Evolutionary conservation across 176 grass and related monocot species (phyloP).

Genomic region (Paspalum notatum): DNA sequence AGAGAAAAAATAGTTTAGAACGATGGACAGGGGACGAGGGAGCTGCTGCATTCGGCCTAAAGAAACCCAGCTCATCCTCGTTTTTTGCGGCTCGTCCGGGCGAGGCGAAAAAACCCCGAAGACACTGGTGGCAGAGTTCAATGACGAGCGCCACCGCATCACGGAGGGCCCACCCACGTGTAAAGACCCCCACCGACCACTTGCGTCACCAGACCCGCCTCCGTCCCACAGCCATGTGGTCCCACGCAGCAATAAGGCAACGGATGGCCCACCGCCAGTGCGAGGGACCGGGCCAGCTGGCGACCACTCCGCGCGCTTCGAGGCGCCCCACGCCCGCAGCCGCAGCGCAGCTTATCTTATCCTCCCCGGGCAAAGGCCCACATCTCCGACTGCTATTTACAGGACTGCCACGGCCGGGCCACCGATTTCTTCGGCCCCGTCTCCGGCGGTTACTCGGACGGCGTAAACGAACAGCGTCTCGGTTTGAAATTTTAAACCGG

Average conservation of each 20-base stretch:
- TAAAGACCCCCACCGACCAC: constrained; percentile 24
- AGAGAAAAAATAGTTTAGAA: no score
- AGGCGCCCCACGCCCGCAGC: neutral
- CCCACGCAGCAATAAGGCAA: neutral
- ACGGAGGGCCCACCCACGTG: constrained; percentile 47
- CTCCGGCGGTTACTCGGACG: neutral
- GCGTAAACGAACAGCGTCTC: neutral
- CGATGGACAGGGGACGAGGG: no score
- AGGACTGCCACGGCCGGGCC: constrained; percentile 19
- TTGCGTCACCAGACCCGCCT: no score
- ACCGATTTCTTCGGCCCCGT: constrained; percentile 5
- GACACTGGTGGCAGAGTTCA: constrained; percentile 37
- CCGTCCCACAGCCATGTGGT: constrained; percentile 32
- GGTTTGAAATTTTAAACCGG: constrained; percentile 11
- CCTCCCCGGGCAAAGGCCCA: neutral
- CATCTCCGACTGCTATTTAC: neutral
- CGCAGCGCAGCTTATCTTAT: constrained; percentile 16
- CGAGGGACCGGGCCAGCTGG: constrained; percentile 39
- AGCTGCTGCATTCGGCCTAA: no score
- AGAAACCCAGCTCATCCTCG: neutral
- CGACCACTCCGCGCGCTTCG: constrained; percentile 41
- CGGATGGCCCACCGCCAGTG: neutral
- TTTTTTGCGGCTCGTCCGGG: no score
- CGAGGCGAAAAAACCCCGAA: neutral
- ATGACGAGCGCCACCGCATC: constrained; percentile 1